Base-by-base conservation (phyloP, 2,329 filamentous ascomycete genomes). In the Cercospora sp. region DNA sequence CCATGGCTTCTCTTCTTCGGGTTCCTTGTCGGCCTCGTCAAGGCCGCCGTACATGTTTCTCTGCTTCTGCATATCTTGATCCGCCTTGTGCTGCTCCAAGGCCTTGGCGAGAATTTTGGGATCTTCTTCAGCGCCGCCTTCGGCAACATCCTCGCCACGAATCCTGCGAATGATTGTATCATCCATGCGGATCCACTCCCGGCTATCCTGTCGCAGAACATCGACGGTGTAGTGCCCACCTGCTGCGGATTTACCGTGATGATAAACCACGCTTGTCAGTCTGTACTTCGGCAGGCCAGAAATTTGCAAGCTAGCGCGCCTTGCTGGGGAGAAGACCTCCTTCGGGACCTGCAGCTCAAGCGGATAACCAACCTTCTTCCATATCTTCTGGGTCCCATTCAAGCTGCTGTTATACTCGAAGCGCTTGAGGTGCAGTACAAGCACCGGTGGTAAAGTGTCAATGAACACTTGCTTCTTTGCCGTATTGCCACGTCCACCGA, bases 221-320 rank as follows among this genome's bases (percentile, higher is more conserved):
- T 99, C 95, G n/a, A 96, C 94, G 1, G 95, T 99, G 80, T 99
- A 99, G 79, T 99, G 95, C 3, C 95, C 95, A 63, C 93, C 94
- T 71, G 91, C 96, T 39, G 95, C 95, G 74, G 96, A 96, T 83
- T 96, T 97, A 68, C 95, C 95, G 75, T 99, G 95, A 76, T 99
- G 95, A 78, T 99, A 99, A 23, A 99, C 93, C 31, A 96, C 95
- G 20, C 90, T 91, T 70, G 90, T 95, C 13, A 99, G 87, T 60
- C 88, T 89, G 80, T 98, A 99, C 77, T 90, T 91, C 4, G 94
- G 93, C 68, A 92, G 84, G 1, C 89, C 66, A 20, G 58, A 63
- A 3, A 68, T 65, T 63, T 65, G 63, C 70, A 91, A 83, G 55
- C 85, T 85, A 72, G 88, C 89, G 63, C 91, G 88, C 78, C 89